phyloP scores from a whole-genome alignment of 768 basidiomycete species.

The Leccinum rimulosum region DNA sequence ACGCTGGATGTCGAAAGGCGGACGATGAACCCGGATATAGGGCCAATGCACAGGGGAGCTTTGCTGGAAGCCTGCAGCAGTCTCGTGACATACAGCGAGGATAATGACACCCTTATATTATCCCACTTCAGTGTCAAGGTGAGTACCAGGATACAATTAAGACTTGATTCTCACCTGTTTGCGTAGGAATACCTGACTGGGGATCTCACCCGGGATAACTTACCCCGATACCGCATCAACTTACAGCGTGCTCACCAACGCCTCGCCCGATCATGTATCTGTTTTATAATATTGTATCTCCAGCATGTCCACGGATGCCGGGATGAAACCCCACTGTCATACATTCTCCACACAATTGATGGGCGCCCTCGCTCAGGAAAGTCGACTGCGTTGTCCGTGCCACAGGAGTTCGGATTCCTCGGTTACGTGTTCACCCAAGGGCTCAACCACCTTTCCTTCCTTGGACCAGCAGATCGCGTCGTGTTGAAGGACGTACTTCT shows the following conservation, averaged over 20 bases:
- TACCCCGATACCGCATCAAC: slow-evolving; percentile 8
- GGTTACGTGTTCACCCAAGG: slow-evolving; percentile 2
- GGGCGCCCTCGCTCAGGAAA: not conserved
- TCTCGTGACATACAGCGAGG: slow-evolving; percentile 15
- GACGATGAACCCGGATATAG: slow-evolving; percentile 3
- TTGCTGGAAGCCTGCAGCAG: slow-evolving; percentile 16
- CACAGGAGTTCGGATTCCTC: slow-evolving; percentile 2
- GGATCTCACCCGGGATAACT: not conserved
- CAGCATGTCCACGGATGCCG: not conserved
- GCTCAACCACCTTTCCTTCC: slow-evolving; percentile 6
- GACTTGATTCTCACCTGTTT: not conserved
- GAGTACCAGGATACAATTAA: not conserved
- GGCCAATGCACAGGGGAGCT: slow-evolving; percentile 3
- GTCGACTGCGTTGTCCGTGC: not conserved
- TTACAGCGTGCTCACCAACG: slow-evolving; percentile 1
- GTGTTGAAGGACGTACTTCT: slow-evolving; percentile 3
- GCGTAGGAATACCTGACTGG: slow-evolving; percentile 16
- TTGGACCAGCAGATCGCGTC: not conserved
- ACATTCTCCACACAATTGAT: not conserved
- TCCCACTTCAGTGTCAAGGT: slow-evolving; percentile 28
- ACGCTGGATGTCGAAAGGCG: slow-evolving; percentile 7
- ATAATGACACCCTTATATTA: slow-evolving; percentile 8
- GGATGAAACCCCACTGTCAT: not conserved
- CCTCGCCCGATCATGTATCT: slow-evolving; percentile 7
- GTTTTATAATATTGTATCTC: slow-evolving; percentile 3